Percentiles rank a stretch among this genome's conserved stretches.
Evolutionary conservation across 805 yeast species (phyloP).

Genomic region (Ogataea pilisensis): DNA sequence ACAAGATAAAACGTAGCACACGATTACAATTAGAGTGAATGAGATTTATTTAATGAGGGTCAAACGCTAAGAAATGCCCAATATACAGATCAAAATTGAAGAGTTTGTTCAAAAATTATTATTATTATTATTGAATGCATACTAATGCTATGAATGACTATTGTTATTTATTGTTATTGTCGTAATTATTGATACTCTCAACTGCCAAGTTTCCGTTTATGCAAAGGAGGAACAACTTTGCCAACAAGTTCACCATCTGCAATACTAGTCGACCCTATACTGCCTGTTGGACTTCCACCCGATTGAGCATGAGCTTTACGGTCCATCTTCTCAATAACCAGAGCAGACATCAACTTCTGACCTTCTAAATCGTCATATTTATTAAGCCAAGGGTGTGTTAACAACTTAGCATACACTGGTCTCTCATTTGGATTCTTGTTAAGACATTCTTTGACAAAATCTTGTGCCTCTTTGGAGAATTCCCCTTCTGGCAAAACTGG

Average conservation of each 20-base stretch:
- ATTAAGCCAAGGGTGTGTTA: conserved; percentile 81
- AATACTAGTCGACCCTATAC: not conserved
- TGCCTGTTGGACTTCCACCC: not conserved
- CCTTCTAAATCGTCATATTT: conserved; percentile 39
- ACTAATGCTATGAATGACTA: too few species aligned
- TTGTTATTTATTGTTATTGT: too few species aligned
- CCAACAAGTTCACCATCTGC: not conserved
- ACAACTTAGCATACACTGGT: conserved; percentile 72
- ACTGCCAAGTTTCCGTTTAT: conserved; percentile 10
- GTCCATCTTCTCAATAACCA: conserved; percentile 34
- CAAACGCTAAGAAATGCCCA: too few species aligned
- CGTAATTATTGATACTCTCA: not conserved
- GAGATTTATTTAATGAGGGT: too few species aligned
- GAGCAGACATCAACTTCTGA: conserved; percentile 23
- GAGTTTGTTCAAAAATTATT: too few species aligned
- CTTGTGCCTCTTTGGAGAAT: conserved; percentile 73
- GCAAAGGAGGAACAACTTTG: conserved; percentile 21
- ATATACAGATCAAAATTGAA: too few species aligned
- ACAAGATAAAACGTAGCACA: too few species aligned
- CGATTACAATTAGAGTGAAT: too few species aligned
- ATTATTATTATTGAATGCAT: too few species aligned
- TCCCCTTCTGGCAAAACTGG: conserved; percentile 64
- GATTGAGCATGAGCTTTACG: conserved; percentile 23
- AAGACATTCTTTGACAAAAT: conserved; percentile 73
- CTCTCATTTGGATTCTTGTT: conserved; percentile 77